phyloP scores from a whole-genome alignment of 257 asterid genomes.

The Anisodus tanguticus region DNA sequence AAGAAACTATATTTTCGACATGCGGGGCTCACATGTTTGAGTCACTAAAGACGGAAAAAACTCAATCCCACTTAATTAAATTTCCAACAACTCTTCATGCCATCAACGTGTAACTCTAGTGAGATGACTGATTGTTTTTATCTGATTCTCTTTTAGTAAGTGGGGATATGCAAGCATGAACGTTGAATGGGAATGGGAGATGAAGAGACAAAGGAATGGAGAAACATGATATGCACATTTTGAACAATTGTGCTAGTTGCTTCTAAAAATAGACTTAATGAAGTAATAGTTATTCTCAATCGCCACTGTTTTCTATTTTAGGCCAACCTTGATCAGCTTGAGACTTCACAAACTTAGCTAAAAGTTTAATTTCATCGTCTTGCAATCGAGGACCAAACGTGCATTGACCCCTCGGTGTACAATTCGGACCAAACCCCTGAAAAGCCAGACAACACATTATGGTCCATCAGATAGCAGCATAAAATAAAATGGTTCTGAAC shows the following conservation, averaged over 20 bases:
- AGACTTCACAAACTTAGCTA: conserved; percentile 75
- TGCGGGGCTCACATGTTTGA: too few relatives aligned
- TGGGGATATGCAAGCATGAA: neutral
- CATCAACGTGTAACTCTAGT: conserved; percentile 6
- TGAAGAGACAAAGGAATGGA: neutral
- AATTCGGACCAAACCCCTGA: conserved; percentile 92
- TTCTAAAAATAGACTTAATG: neutral
- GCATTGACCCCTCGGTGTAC: conserved; percentile 96
- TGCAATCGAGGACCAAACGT: conserved; percentile 82
- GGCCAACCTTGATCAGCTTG: conserved; percentile 92
- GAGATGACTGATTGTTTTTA: neutral
- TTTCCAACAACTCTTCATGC: neutral
- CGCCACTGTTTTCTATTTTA: conserved; percentile 46
- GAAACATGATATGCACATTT: conserved; percentile 12
- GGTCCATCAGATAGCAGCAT: neutral
- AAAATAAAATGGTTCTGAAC: conserved; percentile 1
- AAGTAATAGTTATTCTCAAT: conserved; percentile 40
- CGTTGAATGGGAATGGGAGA: neutral
- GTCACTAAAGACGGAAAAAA: too few relatives aligned
- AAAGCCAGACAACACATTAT: conserved; percentile 25
- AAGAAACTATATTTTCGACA: too few relatives aligned
- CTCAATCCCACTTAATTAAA: too few relatives aligned
- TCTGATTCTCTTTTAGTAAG: neutral
- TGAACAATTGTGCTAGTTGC: neutral
- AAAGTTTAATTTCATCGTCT: conserved; percentile 74